A percentile compares a stretch with the other conserved stretches of the same genome.
Conservation (phyloP, 768 basidiomycete genomes). For the Cystofilobasidium ferigula region DNA sequence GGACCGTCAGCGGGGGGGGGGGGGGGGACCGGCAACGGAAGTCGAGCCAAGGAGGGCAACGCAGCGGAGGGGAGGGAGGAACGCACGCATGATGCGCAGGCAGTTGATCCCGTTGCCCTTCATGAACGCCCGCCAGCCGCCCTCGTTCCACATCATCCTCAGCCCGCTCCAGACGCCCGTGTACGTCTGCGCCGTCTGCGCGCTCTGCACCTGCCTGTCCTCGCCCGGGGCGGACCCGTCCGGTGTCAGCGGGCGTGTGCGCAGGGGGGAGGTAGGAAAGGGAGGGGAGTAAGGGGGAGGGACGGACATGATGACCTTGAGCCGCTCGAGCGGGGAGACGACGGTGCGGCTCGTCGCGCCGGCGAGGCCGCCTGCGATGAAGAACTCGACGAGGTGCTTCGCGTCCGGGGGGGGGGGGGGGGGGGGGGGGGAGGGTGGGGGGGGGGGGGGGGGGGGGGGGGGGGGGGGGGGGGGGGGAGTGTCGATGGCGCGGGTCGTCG, state of each 20-base stretch:
- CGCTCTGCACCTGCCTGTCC: slow-evolving; percentile 80
- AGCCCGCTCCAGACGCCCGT: slow-evolving; percentile 11
- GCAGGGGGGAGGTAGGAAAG: not conserved
- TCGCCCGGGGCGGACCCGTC: not conserved
- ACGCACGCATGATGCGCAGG: slow-evolving; percentile 64
- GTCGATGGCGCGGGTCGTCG: too few relatives aligned
- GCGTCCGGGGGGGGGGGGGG: too few relatives aligned
- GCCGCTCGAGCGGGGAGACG: slow-evolving; percentile 77
- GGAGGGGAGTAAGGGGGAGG: slow-evolving; percentile 9
- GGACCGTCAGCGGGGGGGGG: not conserved
- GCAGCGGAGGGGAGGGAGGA: not conserved
- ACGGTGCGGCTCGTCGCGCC: slow-evolving; percentile 68
- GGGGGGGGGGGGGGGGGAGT: too few relatives aligned
- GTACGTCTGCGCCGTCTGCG: slow-evolving; percentile 37
- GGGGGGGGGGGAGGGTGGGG: too few relatives aligned
- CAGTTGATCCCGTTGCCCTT: slow-evolving; percentile 77
- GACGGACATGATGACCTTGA: slow-evolving; percentile 92
- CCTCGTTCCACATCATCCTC: slow-evolving; percentile 56
- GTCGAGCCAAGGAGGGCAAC: too few relatives aligned
- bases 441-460: too few relatives aligned
- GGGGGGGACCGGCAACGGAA: not conserved
- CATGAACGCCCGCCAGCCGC: slow-evolving; percentile 88
- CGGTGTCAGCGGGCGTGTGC: slow-evolving; percentile 11
- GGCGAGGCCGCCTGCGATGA: slow-evolving; percentile 37
- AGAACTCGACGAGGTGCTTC: slow-evolving; percentile 22